Conservation (phyloP, 192 early-diverging fungal genomes). For the Anaeromyces robustus region DNA sequence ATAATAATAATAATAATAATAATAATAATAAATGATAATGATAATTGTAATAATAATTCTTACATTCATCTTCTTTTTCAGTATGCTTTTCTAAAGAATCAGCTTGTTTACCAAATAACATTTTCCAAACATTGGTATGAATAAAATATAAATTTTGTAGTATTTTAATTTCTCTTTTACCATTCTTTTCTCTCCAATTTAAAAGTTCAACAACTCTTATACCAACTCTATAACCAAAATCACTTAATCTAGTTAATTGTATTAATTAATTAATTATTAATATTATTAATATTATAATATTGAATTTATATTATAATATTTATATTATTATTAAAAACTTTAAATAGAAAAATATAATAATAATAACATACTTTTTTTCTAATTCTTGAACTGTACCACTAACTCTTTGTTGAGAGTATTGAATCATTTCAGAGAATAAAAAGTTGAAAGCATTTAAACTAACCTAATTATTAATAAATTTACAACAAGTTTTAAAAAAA, state of each 20-base stretch:
- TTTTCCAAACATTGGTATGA: conserved; percentile 85
- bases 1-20: neutral
- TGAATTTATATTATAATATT: too few species aligned
- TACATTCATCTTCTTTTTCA: conserved; percentile 95
- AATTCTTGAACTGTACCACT: conserved; percentile 79
- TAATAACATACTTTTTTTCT: conserved; percentile 61
- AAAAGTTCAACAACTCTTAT: conserved; percentile 74
- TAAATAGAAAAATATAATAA: neutral
- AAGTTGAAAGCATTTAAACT: conserved; percentile 72
- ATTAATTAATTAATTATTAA: neutral
- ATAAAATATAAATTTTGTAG: conserved; percentile 84
- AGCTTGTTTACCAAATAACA: conserved; percentile 86
- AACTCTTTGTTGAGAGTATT: conserved; percentile 90
- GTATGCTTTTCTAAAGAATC: conserved; percentile 93
- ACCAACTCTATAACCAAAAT: conserved; percentile 88
- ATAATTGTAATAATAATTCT: neutral
- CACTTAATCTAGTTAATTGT: conserved; percentile 80
- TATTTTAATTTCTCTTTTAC: conserved; percentile 76
- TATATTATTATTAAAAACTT: too few species aligned
- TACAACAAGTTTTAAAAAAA: too few species aligned
- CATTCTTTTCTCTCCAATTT: conserved; percentile 73
- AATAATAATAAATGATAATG: neutral
- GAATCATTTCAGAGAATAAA: conserved; percentile 87
- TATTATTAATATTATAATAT: neutral
- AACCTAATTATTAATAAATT: conserved; percentile 10